Conservation (phyloP, 495 filamentous ascomycete genomes). For the Neurospora hispaniola region DNA sequence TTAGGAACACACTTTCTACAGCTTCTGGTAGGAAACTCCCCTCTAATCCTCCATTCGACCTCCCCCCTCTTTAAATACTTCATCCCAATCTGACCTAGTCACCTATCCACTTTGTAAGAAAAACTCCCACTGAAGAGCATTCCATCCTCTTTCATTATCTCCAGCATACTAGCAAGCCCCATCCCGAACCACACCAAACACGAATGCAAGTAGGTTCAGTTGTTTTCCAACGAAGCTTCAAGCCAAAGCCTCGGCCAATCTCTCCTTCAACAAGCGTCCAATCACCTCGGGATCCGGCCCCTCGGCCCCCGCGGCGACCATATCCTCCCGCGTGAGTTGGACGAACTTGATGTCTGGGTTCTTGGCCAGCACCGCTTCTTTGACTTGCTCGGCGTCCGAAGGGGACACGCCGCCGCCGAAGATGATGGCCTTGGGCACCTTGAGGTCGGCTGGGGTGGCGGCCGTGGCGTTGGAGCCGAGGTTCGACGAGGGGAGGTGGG, state of each 20-base stretch:
- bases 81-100: neutral
- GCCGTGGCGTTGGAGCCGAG: conserved; percentile 17
- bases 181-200: neutral
- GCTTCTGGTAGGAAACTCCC: neutral
- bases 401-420: conserved; percentile 18
- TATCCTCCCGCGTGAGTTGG: conserved; percentile 13
- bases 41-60: neutral
- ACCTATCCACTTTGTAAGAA: too few relatives aligned
- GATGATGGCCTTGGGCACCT: conserved; percentile 17
- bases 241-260: conserved; percentile 4
- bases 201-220: neutral
- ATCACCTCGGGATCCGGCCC: conserved; percentile 16
- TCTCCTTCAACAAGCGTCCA: conserved; percentile 13
- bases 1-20: neutral
- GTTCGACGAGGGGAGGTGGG: conserved; percentile 2
- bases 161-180: neutral
- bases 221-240: neutral
- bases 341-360: conserved; percentile 9
- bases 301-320: conserved; percentile 11
- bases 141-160: neutral
- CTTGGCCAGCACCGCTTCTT: conserved; percentile 7
- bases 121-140: neutral
- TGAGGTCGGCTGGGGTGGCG: neutral
- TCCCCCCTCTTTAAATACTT: neutral
- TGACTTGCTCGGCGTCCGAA: conserved; percentile 10